A percentile compares a stretch with the other conserved stretches of the same genome.
Evolutionary conservation across 305 asterid species (phyloP).

Genomic region (Petunia hybrid): DNA sequence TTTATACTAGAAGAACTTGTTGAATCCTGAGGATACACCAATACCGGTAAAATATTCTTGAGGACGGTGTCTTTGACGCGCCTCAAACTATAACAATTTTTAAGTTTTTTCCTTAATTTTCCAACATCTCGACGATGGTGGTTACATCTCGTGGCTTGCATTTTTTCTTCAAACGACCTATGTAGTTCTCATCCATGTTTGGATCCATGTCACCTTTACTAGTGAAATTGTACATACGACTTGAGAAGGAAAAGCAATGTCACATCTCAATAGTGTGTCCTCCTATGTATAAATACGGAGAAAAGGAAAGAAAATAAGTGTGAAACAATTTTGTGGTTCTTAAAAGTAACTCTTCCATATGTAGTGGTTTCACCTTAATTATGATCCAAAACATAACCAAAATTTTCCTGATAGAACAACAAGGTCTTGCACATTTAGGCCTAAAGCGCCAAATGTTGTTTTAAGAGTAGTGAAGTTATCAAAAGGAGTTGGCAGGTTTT

Average conservation of each 20-base stretch:
- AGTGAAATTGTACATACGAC: slow-evolving; percentile 57
- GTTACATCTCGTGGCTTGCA: slow-evolving; percentile 47
- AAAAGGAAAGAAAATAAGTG: neutral
- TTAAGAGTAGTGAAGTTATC: slow-evolving; percentile 55
- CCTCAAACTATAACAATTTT: too few relatives aligned
- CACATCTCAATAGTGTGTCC: slow-evolving; percentile 64
- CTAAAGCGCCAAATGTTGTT: slow-evolving; percentile 55
- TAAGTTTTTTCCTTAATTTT: too few relatives aligned
- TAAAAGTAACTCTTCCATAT: neutral
- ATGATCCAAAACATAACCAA: too few relatives aligned
- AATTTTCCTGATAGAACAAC: slow-evolving; percentile 65
- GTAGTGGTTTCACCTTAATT: too few relatives aligned
- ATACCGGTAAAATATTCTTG: too few relatives aligned
- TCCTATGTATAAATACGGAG: slow-evolving; percentile 35
- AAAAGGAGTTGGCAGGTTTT: slow-evolving; percentile 61
- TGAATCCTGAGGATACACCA: too few relatives aligned
- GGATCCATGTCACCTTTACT: slow-evolving; percentile 45
- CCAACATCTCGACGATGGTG: slow-evolving; percentile 35
- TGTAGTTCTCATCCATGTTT: slow-evolving; percentile 34
- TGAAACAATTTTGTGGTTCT: neutral
- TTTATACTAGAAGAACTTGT: too few relatives aligned
- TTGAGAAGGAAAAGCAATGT: slow-evolving; percentile 53
- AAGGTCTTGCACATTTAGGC: slow-evolving; percentile 59
- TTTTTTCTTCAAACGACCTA: slow-evolving; percentile 3
- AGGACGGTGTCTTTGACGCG: too few relatives aligned